These are phyloP conservation scores for Fonsecaea monophora DNA, from an alignment of 2,329 filamentous ascomycete species.

Conservation along the genomic window DNA sequence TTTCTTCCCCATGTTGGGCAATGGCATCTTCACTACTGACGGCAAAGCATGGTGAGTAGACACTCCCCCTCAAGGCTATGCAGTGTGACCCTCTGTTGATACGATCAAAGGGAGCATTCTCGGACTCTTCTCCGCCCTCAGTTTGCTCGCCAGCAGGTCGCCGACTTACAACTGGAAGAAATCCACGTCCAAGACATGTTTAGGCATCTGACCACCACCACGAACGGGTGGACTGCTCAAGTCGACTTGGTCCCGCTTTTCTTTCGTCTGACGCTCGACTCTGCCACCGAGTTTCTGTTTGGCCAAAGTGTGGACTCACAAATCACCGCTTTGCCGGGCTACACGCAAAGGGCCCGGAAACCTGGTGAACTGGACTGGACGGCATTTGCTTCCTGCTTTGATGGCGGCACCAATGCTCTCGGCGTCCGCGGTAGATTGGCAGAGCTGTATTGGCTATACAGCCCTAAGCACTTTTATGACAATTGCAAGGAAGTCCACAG, in stretches of 20 bases:
- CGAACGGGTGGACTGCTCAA: conserved; percentile 55
- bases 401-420: conserved; percentile 42
- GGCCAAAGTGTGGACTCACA: conserved; percentile 73
- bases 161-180: conserved; percentile 82
- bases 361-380: conserved; percentile 65
- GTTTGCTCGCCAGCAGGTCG: conserved; percentile 83
- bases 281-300: conserved; percentile 84
- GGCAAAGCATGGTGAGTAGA: conserved; percentile 67
- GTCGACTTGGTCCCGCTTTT: conserved; percentile 61
- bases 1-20: conserved; percentile 61
- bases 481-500: conserved; percentile 53
- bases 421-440: conserved; percentile 44
- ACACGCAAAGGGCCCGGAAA: conserved; percentile 71
- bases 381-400: conserved; percentile 48
- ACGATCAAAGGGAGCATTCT: conserved; percentile 50
- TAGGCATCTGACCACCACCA: conserved; percentile 67
- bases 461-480: conserved; percentile 49
- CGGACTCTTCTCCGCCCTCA: conserved; percentile 84
- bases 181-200: conserved; percentile 77
- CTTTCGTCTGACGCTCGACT: conserved; percentile 73
- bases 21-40: conserved; percentile 72
- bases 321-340: conserved; percentile 48
- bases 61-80: not conserved
- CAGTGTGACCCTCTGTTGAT: not conserved
- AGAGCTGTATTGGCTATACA: conserved; percentile 49